Base-by-base conservation (phyloP, 164 flowering plant genomes). In the Piper betle region DNA sequence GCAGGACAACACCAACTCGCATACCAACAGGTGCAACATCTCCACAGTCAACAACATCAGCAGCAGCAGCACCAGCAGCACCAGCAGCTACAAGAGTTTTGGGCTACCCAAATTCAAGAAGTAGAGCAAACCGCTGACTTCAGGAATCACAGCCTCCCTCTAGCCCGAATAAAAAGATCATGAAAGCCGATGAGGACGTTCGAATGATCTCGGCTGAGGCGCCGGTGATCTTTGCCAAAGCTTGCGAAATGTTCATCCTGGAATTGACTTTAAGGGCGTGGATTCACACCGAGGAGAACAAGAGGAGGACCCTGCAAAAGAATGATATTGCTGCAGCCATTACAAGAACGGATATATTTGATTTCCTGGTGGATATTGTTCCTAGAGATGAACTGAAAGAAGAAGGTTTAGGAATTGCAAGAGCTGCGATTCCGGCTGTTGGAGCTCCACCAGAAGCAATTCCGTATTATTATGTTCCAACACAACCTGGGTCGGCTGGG, bases 1-100 rank as follows among this genome's bases (percentile, higher is more conserved):
- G 77, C 75, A 60, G 63, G 64, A 10, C 69, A 66, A 59, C 64
- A 66, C 20, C 69, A 66, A 38, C 61, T 66, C 19, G 68, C 62
- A 37, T 66, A 61, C 55, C 69, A 66, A 40, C 66, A 64, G 41
- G 66, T 58, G 19, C 66, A 64, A 59, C 69, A 66, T 58, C 54
- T 66, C 9, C 69, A 66, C 38, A n/a, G n/a, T n/a, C 69, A 66
- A 52, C 69, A 66, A 33, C 69, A 66, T 53, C 69, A 66, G 60
- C 69, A 66, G 54, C n/a, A n/a, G n/a, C n/a, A n/a, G n/a, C n/a
- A n/a, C n/a, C 68, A 66, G 25, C 68, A 66, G 53, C 58, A 52
- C 5, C 69, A 66, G 16, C 69, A 66, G 25, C 69, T 66, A 17
- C 69, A 60, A 56, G 69, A 53, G 2, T 66, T 66, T 17, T 66